A percentile compares a stretch with the other conserved stretches of the same genome.
These are phyloP conservation scores for Silene noctiflora DNA, from an alignment of 179 eudicot species.

Conservation along the genomic window DNA sequence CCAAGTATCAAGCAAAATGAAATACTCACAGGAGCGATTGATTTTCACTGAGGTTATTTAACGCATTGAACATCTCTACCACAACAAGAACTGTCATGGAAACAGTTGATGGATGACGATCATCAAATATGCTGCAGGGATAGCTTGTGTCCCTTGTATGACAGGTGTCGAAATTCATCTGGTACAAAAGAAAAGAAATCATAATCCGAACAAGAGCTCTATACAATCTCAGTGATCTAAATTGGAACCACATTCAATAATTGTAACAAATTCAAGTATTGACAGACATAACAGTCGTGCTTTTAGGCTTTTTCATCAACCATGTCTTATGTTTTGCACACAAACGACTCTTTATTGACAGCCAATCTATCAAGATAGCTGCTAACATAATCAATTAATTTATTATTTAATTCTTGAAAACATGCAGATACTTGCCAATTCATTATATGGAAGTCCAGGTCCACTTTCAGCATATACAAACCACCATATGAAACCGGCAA, in stretches of 20 bases:
- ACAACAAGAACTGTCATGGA: conserved; percentile 99
- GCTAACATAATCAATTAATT: background rate
- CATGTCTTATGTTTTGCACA: background rate
- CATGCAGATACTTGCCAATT: conserved; percentile 56
- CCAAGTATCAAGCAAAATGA: conserved; percentile 9
- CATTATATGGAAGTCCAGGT: conserved; percentile 78
- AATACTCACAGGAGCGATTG: conserved; percentile 90
- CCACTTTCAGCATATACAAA: conserved; percentile 83
- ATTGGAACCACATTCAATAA: background rate
- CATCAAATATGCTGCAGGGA: conserved; percentile 79
- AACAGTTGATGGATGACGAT: conserved; percentile 97
- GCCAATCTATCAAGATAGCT: background rate
- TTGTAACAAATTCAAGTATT: background rate
- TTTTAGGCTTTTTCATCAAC: background rate
- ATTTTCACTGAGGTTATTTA: conserved; percentile 97
- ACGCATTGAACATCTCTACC: conserved; percentile 99
- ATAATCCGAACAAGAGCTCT: background rate
- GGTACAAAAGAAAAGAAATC: conserved; percentile 29
- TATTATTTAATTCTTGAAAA: background rate
- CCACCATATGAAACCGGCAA: conserved; percentile 99
- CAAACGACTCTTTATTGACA: background rate
- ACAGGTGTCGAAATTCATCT: conserved; percentile 96
- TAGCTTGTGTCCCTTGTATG: conserved; percentile 71
- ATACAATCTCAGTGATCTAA: background rate
- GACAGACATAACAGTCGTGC: background rate